Evolutionary conservation across 2,329 filamentous ascomycete genomes (phyloP).

Genomic region (Rosellinia necatrix): DNA sequence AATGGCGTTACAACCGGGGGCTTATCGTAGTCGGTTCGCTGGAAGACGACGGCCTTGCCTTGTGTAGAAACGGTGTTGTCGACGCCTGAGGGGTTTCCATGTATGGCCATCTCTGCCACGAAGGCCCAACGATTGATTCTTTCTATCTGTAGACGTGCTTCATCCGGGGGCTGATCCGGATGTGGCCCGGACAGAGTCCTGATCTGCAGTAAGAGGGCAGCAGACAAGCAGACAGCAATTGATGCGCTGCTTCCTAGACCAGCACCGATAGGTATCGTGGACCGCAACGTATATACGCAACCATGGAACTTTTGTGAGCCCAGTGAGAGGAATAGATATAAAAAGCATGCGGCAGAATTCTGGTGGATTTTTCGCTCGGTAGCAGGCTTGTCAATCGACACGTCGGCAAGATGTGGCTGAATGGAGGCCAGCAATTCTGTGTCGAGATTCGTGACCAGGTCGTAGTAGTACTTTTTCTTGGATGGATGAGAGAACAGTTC

Average conservation of each 20-base stretch:
- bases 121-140: constrained; percentile 98
- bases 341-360: constrained; percentile 79
- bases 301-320: constrained; percentile 78
- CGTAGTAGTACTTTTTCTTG: constrained; percentile 96
- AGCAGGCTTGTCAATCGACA: constrained; percentile 70
- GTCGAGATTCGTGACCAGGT: constrained; percentile 83
- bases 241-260: constrained; percentile 94
- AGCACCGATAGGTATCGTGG: constrained; percentile 89
- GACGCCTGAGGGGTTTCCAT: constrained; percentile 93
- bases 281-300: constrained; percentile 87
- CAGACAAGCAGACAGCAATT: constrained; percentile 84
- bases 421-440: constrained; percentile 79
- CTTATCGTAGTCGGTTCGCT: constrained; percentile 75
- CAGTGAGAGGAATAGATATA: constrained; percentile 91
- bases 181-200: constrained; percentile 88
- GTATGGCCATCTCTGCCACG: constrained; percentile 95
- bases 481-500: constrained; percentile 73
- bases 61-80: constrained; percentile 96
- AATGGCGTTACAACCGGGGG: constrained; percentile 78
- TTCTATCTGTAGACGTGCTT: constrained; percentile 89
- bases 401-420: constrained; percentile 73
- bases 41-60: constrained; percentile 92
- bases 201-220: constrained; percentile 84
- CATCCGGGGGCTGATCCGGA: constrained; percentile 83
- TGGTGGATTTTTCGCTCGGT: constrained; percentile 83